A percentile compares a stretch with the other conserved stretches of the same genome.
Evolutionary conservation across 192 early-diverging fungal genomes (phyloP).

Genomic region (Coemansia sp.): DNA sequence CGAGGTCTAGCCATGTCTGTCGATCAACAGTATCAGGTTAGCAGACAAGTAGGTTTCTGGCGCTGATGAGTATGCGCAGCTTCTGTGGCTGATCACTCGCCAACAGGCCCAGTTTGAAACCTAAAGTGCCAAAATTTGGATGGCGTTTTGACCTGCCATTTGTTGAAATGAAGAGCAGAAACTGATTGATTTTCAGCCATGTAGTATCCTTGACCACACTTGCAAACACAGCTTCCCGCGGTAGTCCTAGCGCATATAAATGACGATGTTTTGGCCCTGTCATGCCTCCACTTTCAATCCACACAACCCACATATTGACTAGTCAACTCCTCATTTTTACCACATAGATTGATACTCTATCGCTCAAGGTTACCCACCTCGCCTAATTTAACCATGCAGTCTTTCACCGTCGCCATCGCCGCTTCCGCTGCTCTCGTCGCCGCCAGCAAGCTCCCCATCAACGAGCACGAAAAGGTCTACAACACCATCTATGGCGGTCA

Average conservation of each 20-base stretch:
- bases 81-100: not conserved
- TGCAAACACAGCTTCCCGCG: not conserved
- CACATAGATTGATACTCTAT: not conserved
- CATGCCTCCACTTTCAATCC: not conserved
- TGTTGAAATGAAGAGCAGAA: not conserved
- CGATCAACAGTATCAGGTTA: no score
- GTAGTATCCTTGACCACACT: no score
- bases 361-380: not conserved
- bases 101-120: not conserved
- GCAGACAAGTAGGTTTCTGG: no score
- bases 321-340: slow-evolving; percentile 4
- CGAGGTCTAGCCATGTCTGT: not conserved
- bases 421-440: slow-evolving; percentile 25
- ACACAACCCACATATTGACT: not conserved
- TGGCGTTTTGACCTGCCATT: not conserved
- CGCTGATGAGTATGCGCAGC: no score
- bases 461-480: slow-evolving; percentile 38
- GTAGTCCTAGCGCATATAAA: not conserved
- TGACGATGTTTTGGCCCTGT: no score
- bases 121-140: not conserved
- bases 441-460: slow-evolving; percentile 16
- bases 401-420: slow-evolving; percentile 20
- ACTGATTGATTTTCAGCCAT: no score
- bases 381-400: slow-evolving; percentile 30
- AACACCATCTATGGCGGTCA: slow-evolving; percentile 19